Conservation (phyloP, 805 yeast genomes). For the Wickerhamiella sorbophila region DNA sequence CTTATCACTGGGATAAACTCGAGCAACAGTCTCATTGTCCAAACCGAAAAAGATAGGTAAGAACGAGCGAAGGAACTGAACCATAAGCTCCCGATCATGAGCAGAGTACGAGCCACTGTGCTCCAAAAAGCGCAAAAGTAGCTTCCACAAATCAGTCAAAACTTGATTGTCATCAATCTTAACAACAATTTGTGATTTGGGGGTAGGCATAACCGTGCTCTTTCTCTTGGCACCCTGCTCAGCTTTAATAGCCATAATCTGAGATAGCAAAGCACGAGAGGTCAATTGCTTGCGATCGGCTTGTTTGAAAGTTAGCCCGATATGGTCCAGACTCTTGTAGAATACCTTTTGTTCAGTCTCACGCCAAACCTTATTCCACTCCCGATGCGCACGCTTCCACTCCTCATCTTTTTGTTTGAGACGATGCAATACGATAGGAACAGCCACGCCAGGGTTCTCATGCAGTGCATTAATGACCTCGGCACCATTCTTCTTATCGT, state of each 20-base stretch:
- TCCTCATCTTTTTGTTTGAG: slow-evolving; percentile 96
- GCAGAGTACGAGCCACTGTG: slow-evolving; percentile 62
- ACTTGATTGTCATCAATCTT: slow-evolving; percentile 51
- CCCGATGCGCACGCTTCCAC: slow-evolving; percentile 96
- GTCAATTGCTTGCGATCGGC: slow-evolving; percentile 87
- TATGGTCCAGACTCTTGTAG: slow-evolving; percentile 84
- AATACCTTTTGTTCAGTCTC: slow-evolving; percentile 93
- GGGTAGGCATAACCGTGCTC: slow-evolving; percentile 74
- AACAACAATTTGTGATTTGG: slow-evolving; percentile 60
- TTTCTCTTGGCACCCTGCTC: slow-evolving; percentile 80
- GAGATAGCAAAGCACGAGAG: slow-evolving; percentile 78
- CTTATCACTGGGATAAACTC: slow-evolving; percentile 9
- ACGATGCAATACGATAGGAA: slow-evolving; percentile 82
- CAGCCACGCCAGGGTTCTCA: slow-evolving; percentile 88
- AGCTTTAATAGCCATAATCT: slow-evolving; percentile 79
- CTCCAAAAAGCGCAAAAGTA: slow-evolving; percentile 52
- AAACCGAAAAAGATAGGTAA: slow-evolving; percentile 51
- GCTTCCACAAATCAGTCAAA: slow-evolving; percentile 55
- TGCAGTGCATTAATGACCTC: slow-evolving; percentile 94
- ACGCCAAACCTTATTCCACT: slow-evolving; percentile 98
- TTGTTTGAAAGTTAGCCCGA: slow-evolving; percentile 92
- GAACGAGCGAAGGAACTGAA: slow-evolving; percentile 55
- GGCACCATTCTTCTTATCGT: slow-evolving; percentile 87
- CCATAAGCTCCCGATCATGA: slow-evolving; percentile 65
- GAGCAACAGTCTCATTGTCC: slow-evolving; percentile 18